These are phyloP conservation scores for Quercus tomentella DNA, from an alignment of 331 rosid species.

Conservation along the genomic window DNA sequence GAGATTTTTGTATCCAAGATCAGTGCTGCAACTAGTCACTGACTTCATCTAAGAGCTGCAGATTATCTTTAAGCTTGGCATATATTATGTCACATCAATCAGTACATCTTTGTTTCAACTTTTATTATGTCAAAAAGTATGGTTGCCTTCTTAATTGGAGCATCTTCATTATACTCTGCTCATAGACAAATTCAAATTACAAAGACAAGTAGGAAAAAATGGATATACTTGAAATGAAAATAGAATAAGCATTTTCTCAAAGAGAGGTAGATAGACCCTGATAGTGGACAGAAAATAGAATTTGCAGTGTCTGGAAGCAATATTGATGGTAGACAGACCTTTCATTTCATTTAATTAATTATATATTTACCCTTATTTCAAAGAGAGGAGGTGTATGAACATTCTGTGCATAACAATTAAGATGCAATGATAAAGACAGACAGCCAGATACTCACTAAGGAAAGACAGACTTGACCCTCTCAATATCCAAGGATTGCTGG, in stretches of 20 bases:
- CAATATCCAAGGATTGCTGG: constrained; percentile 67
- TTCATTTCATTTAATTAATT: background rate
- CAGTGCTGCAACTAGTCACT: background rate
- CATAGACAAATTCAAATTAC: background rate
- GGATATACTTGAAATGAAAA: background rate
- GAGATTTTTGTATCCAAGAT: background rate
- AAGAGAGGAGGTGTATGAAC: background rate
- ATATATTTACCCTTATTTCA: background rate
- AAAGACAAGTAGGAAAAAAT: background rate
- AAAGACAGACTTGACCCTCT: constrained; percentile 81
- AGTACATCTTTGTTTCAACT: background rate
- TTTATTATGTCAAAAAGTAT: background rate
- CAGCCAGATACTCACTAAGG: constrained; percentile 69
- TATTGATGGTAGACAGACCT: background rate
- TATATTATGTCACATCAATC: background rate
- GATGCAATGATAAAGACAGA: background rate
- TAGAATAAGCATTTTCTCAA: background rate
- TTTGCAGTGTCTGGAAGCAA: background rate
- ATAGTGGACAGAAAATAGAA: background rate
- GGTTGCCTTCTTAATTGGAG: background rate
- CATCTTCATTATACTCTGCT: background rate
- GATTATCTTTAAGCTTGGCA: background rate
- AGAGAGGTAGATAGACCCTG: background rate
- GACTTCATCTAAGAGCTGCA: background rate
- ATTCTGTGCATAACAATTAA: background rate